Evolutionary conservation across 257 asterid species (phyloP).

Genomic region (Voacanga thouarsii): DNA sequence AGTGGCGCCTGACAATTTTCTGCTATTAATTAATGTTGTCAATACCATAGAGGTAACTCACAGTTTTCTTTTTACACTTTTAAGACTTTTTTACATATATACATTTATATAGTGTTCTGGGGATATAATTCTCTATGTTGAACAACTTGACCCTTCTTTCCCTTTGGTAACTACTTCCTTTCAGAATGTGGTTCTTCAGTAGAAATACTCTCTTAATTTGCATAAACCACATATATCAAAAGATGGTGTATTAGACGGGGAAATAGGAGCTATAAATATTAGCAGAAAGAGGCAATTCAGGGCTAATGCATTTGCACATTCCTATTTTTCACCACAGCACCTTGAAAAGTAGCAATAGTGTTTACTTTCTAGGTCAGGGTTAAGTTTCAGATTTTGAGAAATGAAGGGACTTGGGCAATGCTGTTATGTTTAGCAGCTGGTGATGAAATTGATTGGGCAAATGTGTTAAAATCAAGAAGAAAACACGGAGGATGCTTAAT

Average conservation of each 20-base stretch:
- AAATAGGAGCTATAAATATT: background rate
- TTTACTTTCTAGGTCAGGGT: background rate
- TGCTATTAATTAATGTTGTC: conserved; percentile 8
- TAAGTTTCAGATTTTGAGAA: background rate
- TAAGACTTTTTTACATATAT: background rate
- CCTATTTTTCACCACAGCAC: too few species aligned
- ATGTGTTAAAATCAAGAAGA: too few species aligned
- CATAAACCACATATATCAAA: background rate
- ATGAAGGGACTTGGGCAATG: background rate
- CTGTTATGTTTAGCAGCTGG: background rate
- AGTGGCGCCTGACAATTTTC: background rate
- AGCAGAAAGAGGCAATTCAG: background rate
- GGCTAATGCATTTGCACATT: too few species aligned
- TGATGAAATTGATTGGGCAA: too few species aligned
- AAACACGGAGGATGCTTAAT: too few species aligned
- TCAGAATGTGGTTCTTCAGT: background rate
- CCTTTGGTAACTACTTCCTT: background rate
- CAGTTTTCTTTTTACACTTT: conserved; percentile 20
- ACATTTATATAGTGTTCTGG: background rate
- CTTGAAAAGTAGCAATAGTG: background rate
- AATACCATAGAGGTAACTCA: conserved; percentile 15
- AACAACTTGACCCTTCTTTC: background rate
- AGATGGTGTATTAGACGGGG: background rate
- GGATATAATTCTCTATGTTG: background rate
- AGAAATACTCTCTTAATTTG: background rate